These are phyloP conservation scores for Phlyctochytrium bullatum DNA, from an alignment of 192 early-diverging fungal genomes.

Conservation along the genomic window DNA sequence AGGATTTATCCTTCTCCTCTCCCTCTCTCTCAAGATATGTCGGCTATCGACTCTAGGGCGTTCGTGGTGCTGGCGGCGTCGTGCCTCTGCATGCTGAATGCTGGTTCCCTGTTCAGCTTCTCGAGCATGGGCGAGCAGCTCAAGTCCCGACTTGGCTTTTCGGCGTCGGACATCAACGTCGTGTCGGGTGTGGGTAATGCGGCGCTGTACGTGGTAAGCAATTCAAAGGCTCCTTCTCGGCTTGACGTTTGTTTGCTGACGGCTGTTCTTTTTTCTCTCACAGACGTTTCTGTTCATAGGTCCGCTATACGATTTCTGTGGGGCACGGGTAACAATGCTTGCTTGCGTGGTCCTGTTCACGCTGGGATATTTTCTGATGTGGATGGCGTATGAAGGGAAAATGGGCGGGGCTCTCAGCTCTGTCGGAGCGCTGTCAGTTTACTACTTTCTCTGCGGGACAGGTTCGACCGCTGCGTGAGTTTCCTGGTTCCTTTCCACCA, in stretches of 20 bases:
- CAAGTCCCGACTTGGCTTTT: not conserved
- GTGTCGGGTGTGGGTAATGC: conserved; percentile 30
- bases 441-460: conserved; percentile 29
- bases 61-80: not conserved
- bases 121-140: not conserved
- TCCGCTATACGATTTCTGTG: conserved; percentile 30
- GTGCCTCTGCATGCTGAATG: not conserved
- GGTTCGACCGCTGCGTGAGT: conserved; percentile 12
- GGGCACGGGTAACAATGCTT: conserved; percentile 19
- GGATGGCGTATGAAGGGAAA: conserved; percentile 13
- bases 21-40: too few species aligned
- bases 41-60: too few species aligned
- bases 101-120: not conserved
- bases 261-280: too few species aligned
- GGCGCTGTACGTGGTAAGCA: conserved; percentile 27
- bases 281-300: conserved; percentile 35
- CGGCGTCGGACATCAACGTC: conserved; percentile 25
- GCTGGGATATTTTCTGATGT: conserved; percentile 28
- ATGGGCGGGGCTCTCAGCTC: conserved; percentile 2
- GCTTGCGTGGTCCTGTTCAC: conserved; percentile 14
- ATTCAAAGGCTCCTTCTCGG: not conserved
- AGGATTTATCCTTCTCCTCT: too few species aligned
- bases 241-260: not conserved
- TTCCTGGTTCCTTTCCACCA: too few species aligned
- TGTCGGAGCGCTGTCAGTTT: conserved; percentile 16